These are phyloP conservation scores for Streptanthus diversifolius DNA, from an alignment of 345 rosid genomes.

Conservation along the genomic window DNA sequence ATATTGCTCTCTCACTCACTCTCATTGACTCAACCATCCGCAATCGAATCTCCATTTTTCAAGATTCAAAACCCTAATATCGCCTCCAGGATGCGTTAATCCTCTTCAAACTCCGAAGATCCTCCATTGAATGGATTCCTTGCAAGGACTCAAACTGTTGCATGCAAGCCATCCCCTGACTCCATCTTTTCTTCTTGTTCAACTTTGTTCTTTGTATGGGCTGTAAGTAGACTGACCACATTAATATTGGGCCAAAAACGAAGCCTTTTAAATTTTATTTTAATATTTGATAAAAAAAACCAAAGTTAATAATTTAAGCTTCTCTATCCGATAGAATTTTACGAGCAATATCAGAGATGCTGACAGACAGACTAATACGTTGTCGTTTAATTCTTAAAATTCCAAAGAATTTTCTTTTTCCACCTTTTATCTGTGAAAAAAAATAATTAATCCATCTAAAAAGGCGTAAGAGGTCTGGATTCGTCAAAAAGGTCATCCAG, in stretches of 20 bases:
- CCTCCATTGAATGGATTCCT: no score
- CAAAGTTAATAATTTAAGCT: neutral
- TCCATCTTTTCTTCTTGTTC: no score
- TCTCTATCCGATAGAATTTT: slow-evolving; percentile 25
- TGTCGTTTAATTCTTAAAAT: slow-evolving; percentile 21
- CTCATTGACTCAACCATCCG: no score
- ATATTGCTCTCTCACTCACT: no score
- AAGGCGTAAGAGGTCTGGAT: slow-evolving; percentile 33
- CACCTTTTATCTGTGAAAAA: neutral
- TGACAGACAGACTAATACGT: slow-evolving; percentile 23
- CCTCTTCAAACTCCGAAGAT: no score
- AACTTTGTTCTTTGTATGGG: neutral
- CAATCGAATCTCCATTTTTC: no score
- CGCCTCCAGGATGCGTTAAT: no score
- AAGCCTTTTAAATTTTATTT: neutral
- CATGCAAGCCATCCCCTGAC: no score
- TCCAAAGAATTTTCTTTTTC: slow-evolving; percentile 9
- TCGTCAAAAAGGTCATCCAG: slow-evolving; percentile 31
- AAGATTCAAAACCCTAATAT: no score
- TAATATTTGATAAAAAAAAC: neutral
- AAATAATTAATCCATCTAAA: slow-evolving; percentile 14
- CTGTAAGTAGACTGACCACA: neutral
- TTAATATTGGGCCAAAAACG: slow-evolving; percentile 4
- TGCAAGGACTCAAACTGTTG: no score
- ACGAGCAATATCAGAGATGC: slow-evolving; percentile 32